Conservation (phyloP, 129 eudicot species). For the sunflower (Helianthus annuus) region DNA sequence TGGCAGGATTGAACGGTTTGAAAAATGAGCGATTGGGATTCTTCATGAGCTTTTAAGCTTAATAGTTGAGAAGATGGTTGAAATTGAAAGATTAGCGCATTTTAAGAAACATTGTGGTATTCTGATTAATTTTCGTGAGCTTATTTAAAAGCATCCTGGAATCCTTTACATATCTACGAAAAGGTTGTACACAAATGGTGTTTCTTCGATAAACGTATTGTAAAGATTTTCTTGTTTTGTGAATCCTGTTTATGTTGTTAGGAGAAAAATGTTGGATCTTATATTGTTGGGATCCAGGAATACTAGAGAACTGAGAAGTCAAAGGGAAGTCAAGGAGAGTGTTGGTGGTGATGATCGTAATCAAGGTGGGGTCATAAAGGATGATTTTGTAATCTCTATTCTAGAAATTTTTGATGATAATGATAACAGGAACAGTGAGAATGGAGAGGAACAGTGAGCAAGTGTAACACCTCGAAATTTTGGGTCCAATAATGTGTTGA, state of each 20-base stretch:
- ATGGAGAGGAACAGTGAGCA: no score
- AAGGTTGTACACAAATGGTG: conserved; percentile 59
- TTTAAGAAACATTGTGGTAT: conserved; percentile 76
- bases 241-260: conserved; percentile 50
- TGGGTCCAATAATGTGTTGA: no score
- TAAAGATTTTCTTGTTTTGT: conserved; percentile 60
- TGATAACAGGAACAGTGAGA: no score
- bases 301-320: conserved; percentile 50
- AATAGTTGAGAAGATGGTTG: no score
- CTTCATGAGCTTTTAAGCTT: no score
- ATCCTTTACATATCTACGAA: conserved; percentile 69
- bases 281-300: conserved; percentile 57
- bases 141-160: conserved; percentile 81
- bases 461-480: no score
- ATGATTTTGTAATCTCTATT: conserved; percentile 54
- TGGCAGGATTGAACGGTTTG: conserved; percentile 75
- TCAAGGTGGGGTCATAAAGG: conserved; percentile 30
- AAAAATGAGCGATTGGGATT: no score
- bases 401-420: conserved; percentile 37
- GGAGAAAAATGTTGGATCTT: conserved; percentile 82
- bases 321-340: conserved; percentile 36
- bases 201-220: conserved; percentile 75
- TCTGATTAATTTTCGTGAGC: conserved; percentile 73
- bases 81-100: no score
- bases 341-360: conserved; percentile 26